Percentiles rank a stretch among this genome's conserved stretches.
These are phyloP conservation scores for Podochytrium sp. DNA, from an alignment of 192 early-diverging fungal genomes.

Conservation along the genomic window DNA sequence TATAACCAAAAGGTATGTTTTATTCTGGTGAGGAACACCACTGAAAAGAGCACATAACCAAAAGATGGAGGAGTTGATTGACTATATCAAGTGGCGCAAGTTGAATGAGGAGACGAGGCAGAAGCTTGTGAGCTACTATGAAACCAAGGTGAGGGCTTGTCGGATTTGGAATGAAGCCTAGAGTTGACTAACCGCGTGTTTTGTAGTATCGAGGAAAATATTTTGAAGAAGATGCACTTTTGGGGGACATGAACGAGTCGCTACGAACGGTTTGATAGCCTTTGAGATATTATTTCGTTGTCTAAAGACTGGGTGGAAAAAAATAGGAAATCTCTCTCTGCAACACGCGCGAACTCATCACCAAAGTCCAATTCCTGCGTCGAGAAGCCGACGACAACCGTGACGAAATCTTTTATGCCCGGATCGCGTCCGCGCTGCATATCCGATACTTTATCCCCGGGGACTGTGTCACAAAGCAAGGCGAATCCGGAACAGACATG, in stretches of 20 bases:
- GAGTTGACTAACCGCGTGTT: no score
- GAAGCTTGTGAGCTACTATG: conserved; percentile 33
- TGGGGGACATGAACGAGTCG: conserved; percentile 33
- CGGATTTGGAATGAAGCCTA: no score
- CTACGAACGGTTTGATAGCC: conserved; percentile 30
- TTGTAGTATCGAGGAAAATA: conserved; percentile 35
- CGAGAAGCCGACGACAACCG: conserved; percentile 19
- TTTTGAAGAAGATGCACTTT: conserved; percentile 32
- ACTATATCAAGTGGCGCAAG: conserved; percentile 35
- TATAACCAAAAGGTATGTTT: no score
- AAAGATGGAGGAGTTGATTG: conserved; percentile 53
- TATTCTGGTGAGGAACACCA: no score
- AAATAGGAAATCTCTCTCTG: conserved; percentile 34
- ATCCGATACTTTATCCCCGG: conserved; percentile 30
- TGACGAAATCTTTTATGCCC: conserved; percentile 29
- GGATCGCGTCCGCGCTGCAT: conserved; percentile 16
- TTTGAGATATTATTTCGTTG: neutral
- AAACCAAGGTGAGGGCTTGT: no score
- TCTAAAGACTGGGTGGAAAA: neutral
- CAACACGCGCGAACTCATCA: conserved; percentile 24
- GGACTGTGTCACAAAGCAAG: conserved; percentile 24
- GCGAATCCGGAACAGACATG: conserved; percentile 48
- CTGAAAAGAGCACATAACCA: conserved; percentile 15
- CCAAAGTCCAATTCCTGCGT: conserved; percentile 31
- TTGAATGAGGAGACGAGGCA: conserved; percentile 7